Conservation (phyloP, 495 filamentous ascomycete species). For the Entonaema liquescens region DNA sequence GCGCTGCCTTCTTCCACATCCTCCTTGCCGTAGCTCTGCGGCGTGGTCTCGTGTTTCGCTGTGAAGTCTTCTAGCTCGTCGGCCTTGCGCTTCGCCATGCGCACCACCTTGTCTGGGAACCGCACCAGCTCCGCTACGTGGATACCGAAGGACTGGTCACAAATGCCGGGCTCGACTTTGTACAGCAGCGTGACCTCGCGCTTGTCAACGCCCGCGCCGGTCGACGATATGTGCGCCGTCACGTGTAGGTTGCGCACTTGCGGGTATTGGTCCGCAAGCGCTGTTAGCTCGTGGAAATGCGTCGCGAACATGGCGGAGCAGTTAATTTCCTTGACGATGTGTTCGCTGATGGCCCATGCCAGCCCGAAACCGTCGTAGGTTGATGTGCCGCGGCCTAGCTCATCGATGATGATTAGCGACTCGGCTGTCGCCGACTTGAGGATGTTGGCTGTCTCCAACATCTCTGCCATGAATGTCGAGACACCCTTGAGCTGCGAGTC, state of each 20-base stretch:
- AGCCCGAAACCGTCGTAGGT: conserved; percentile 99
- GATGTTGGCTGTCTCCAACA: conserved; percentile 98
- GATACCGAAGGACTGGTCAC: conserved; percentile 97
- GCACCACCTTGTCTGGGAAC: conserved; percentile 97
- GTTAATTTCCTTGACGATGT: conserved; percentile 93
- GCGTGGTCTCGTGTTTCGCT: conserved; percentile 68
- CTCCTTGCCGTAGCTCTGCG: conserved; percentile 71
- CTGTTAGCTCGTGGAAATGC: conserved; percentile 98
- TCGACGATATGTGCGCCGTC: conserved; percentile 81
- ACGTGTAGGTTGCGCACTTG: conserved; percentile 95
- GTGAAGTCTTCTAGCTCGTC: conserved; percentile 98
- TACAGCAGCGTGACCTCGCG: conserved; percentile 95
- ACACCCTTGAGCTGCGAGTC: conserved; percentile 98
- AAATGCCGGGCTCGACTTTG: conserved; percentile 93
- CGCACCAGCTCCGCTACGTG: conserved; percentile 97
- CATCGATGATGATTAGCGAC: conserved; percentile 96
- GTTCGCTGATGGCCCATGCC: conserved; percentile 97
- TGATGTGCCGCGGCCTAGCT: conserved; percentile 96
- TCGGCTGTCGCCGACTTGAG: conserved; percentile 95
- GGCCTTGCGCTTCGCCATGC: conserved; percentile 97
- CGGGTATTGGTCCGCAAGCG: conserved; percentile 81
- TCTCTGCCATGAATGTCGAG: conserved; percentile 99
- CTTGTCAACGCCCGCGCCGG: conserved; percentile 54
- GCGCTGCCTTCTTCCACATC: conserved; percentile 92
- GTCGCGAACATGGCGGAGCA: conserved; percentile 96